Base-by-base conservation (phyloP, 108 stramenopile genomes). In the Skeletonema marinoi region DNA sequence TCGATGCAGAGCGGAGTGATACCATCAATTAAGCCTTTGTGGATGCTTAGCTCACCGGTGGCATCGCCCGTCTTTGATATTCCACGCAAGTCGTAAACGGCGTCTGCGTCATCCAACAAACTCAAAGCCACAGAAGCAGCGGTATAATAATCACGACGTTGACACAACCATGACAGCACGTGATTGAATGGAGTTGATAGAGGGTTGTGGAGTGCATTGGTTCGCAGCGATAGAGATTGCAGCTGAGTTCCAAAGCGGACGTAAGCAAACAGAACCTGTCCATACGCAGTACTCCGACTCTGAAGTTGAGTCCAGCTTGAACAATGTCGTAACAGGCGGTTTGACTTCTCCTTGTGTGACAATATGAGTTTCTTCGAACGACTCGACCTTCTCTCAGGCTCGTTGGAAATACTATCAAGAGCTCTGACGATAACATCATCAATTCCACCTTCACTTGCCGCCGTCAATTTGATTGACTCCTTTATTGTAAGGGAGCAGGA, bases 291-390 rank as follows among this genome's bases (percentile, higher is more conserved):
- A 1, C 71, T 38, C 35, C 74, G 80, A 73, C 84, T 88, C 60
- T 91, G 88, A n/a, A 91, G 84, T 63, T 83, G 75, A 9, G 84
- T 87, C 91, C 90, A 94, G 63, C 84, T 88, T 9, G 88, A 84
- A 62, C 91, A 90, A 51, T 87, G 86, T 17, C 81, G 75, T 38
- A 94, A 62, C 5, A 94, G 71, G 4, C 89, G 78, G 35, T 70
- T 75, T 41, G 86, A 85, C 54, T 90, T 90, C 68, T 88, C 81
- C n/a, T 71, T 65, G 62, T 85, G 76, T 2, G 92, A 78, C 75
- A 84, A 46, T 7, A 16, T 36, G 10, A 67, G 67, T 63, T 21
- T 50, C 30, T 65, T 81, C 0, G 75, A 66, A 35, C 72, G 74
- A 63, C 60, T 64, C 30, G 68, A 21, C 48, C 60, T 59, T 14